Base-by-base conservation (phyloP, 2,329 filamentous ascomycete genomes). In the Aureobasidium sp. region DNA sequence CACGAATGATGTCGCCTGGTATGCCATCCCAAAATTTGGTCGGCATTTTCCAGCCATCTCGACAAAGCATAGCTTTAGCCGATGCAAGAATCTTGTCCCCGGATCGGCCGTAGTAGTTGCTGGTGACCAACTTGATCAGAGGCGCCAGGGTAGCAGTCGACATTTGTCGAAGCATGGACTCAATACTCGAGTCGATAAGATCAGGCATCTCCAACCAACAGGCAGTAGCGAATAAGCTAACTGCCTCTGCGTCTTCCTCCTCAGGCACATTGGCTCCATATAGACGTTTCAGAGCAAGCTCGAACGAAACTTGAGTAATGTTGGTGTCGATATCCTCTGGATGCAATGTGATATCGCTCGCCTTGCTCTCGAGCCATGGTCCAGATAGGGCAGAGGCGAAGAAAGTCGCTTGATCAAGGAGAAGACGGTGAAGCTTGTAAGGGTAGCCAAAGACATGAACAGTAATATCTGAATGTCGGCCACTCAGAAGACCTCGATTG, bases 151-250 rank as follows among this genome's bases (percentile, higher is more conserved):
- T 79, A 21, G 77, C 73, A 1, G 79, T 77, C 10, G 74, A 76
- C 81, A 83, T 83, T 61, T 82, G 80, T 15, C 80, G 77, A 15
- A 84, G 71, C 62, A 83, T 82, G 6, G 78, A 77, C 36, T 81
- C 79, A 36, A 83, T 79, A 30, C 79, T 78, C 6, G 75, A 74
- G 53, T 83, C 79, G 11, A 83, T 75, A 29, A 83, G 69, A 64
- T 83, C 80, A 49, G 80, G 76, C 79, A 83, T 83, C 64, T 83
- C 81, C 27, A 84, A 73, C 81, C 81, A 84, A 68, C 79, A 83
- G 16, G 77, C 81, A 3, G 80, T 82, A 0, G 81, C 80, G 66
- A 84, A 83, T 4, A 84, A 69, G 13, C 79, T 79, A 37, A 82
- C 72, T n/a, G 81, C 79, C 65, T 82, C 76, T 11, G 71, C 70